phyloP scores from a whole-genome alignment of 139 green algal species.

The Tetratostichococcus sp. region DNA sequence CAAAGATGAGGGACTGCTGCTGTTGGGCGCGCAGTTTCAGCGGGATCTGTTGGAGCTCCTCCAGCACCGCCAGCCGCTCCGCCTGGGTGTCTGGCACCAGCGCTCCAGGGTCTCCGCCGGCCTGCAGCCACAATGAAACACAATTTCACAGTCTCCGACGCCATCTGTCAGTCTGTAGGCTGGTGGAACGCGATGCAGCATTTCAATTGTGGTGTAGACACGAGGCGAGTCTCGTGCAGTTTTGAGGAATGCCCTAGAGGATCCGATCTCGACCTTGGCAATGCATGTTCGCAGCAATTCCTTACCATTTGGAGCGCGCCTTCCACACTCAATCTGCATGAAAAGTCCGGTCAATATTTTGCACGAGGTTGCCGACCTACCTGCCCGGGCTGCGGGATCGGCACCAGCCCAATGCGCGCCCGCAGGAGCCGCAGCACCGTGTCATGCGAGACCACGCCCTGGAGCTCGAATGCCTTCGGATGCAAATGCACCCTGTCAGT shows the following conservation, averaged over 20 bases:
- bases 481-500: conserved; percentile 6
- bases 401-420: conserved; percentile 28
- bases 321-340: too few relatives aligned
- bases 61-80: conserved; percentile 29
- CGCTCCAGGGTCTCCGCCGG: background rate
- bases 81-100: conserved; percentile 1
- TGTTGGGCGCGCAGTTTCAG: conserved; percentile 32
- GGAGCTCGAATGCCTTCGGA: conserved; percentile 24
- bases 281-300: too few relatives aligned
- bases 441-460: conserved; percentile 32
- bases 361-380: too few relatives aligned
- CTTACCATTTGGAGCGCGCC: too few relatives aligned
- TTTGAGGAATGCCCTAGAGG: too few relatives aligned
- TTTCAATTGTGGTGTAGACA: too few relatives aligned
- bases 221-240: too few relatives aligned
- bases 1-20: conserved; percentile 31
- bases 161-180: too few relatives aligned
- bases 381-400: background rate
- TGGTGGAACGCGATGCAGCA: too few relatives aligned
- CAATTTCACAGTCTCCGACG: too few relatives aligned
- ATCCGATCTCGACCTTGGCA: too few relatives aligned
- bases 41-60: conserved; percentile 42
- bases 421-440: conserved; percentile 45
- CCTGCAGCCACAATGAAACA: background rate
- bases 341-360: too few relatives aligned